Base-by-base conservation (phyloP, 495 filamentous ascomycete genomes). In the Penicillium coffeae region DNA sequence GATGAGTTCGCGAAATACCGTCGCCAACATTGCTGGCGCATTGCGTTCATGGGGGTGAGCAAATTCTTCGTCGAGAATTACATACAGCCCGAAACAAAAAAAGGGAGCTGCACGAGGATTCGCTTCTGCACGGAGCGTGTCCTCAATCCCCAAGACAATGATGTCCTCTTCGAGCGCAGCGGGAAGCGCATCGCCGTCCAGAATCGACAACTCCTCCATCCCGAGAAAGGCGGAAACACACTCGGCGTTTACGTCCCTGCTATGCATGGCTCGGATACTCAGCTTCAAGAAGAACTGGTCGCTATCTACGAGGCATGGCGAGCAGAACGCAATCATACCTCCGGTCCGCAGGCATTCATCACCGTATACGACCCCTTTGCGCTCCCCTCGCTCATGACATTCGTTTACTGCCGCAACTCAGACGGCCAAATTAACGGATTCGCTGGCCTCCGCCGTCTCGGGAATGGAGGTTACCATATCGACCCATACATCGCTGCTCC, bases 291-390 rank as follows among this genome's bases (percentile, higher is more conserved):
- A n/a, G 58, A 64, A 3, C 52, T 74, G 7, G 48, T 60, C 16
- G 48, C 54, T 2, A 55, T 75, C 8, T 75, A 75, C 45, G 58
- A 73, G 18, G 50, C 57, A 8, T 75, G 72, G 72, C 60, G 71
- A 20, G 39, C 53, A 0, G 53, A 62, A 10, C 63, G 69, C 16
- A 74, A 71, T 37, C 9, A 47, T 13, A 48, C 59, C 3, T 42
- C 50, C 3, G 48, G 46, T 2, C 53, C 66, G 0, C 70, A 72
- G 27, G 64, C 70, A 2, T 75, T 68, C 38, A 71, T 73, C 44
- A 75, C 72, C 1, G 62, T 68, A 1, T 75, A 73, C 47, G 59
- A 73, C 32, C 72, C 65, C 0, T 74, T 75, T 39, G 56, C 63
- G n/a, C 46, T 70, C 2, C 62, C 72, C 1, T 42, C 52, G 3